These are phyloP conservation scores for Dunaliella salina DNA, from an alignment of 163 green algal species.

Conservation along the genomic window DNA sequence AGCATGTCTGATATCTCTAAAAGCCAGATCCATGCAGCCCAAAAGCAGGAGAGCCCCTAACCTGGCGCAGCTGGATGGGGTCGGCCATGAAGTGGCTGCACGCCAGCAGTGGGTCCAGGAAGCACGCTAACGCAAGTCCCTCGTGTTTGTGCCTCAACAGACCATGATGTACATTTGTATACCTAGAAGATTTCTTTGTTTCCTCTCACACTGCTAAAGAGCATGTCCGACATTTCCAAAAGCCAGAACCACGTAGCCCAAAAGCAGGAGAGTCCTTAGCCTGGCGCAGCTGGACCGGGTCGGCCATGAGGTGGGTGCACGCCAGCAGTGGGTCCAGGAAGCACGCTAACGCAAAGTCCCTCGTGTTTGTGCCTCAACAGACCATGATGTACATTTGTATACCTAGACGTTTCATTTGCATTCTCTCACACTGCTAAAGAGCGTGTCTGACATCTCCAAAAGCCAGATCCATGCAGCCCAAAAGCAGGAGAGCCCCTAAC, in stretches of 20 bases:
- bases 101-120: conserved; percentile 10
- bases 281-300: conserved; percentile 26
- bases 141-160: conserved; percentile 22
- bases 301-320: conserved; percentile 16
- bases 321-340: conserved; percentile 9
- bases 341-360: conserved; percentile 27
- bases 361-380: conserved; percentile 22
- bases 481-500: background rate
- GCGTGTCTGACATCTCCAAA: too few species aligned
- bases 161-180: too few species aligned
- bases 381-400: too few species aligned
- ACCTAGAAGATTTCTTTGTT: too few species aligned
- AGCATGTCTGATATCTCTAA: too few species aligned
- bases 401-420: too few species aligned
- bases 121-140: conserved; percentile 26
- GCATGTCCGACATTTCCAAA: too few species aligned
- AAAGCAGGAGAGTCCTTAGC: background rate
- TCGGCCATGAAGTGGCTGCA: conserved; percentile 19
- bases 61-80: conserved; percentile 25
- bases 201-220: too few species aligned
- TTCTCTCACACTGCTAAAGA: too few species aligned
- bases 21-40: background rate
- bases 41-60: background rate
- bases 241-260: background rate
- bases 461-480: background rate